A percentile compares a stretch with the other conserved stretches of the same genome.
phyloP scores from a whole-genome alignment of 2,329 filamentous ascomycete species.

The Trichoderma gracile region DNA sequence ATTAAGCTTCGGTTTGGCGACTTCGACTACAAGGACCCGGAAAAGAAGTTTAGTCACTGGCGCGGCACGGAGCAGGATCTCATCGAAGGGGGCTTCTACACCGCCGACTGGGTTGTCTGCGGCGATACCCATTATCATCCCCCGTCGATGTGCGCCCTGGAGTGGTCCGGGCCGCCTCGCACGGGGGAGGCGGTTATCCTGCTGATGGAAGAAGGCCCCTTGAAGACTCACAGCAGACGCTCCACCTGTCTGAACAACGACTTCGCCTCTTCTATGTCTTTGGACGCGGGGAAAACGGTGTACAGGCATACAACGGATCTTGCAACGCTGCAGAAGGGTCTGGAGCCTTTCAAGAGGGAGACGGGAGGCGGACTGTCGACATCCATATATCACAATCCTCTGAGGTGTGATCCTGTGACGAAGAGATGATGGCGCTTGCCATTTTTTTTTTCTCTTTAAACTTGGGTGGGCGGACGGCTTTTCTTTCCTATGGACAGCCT shows the following conservation, averaged over 20 bases:
- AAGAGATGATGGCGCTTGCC: background rate
- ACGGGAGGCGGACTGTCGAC: background rate
- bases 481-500: background rate
- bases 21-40: constrained; percentile 72
- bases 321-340: constrained; percentile 28
- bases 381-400: constrained; percentile 23
- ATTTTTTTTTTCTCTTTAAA: background rate
- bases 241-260: background rate
- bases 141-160: constrained; percentile 41
- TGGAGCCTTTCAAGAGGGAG: constrained; percentile 30
- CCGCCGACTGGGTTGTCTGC: constrained; percentile 43
- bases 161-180: constrained; percentile 31
- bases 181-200: constrained; percentile 30
- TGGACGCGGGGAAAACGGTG: background rate
- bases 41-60: constrained; percentile 70
- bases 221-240: background rate
- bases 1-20: constrained; percentile 68
- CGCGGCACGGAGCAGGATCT: constrained; percentile 61
- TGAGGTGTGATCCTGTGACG: constrained; percentile 31
- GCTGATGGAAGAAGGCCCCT: constrained; percentile 26
- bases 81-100: constrained; percentile 70
- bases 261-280: background rate
- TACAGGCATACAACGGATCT: constrained; percentile 25
- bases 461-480: background rate
- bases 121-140: constrained; percentile 39